Conservation (phyloP, 179 eudicot species). For the Carnegiea gigantea region DNA sequence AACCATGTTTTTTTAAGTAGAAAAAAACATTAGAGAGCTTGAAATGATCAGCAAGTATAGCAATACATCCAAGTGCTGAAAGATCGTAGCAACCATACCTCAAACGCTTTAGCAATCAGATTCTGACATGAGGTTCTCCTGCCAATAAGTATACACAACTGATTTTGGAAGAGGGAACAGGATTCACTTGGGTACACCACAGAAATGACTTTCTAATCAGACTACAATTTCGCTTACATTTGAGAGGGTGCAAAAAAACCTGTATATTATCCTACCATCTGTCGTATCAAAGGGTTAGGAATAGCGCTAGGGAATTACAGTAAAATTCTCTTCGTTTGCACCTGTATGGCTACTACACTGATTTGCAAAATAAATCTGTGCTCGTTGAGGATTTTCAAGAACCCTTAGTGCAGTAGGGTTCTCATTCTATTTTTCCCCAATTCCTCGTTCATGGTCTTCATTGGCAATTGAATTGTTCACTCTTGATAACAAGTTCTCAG, state of each 20-base stretch:
- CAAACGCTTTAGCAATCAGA: no score
- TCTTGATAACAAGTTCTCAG: constrained; percentile 66
- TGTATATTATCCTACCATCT: neutral
- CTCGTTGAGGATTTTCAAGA: neutral
- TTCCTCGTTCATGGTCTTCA: constrained; percentile 27
- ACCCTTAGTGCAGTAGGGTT: neutral
- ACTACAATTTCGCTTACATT: neutral
- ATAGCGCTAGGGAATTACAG: neutral
- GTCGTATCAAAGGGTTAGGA: neutral
- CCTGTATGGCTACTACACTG: neutral
- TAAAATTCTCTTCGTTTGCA: neutral
- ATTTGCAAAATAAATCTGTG: neutral
- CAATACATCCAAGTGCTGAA: no score
- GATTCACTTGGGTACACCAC: neutral
- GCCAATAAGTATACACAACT: no score
- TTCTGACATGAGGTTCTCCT: no score
- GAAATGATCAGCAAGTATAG: no score
- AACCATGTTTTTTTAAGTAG: no score
- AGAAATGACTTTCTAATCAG: neutral
- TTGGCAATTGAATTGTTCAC: constrained; percentile 53
- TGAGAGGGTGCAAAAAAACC: neutral
- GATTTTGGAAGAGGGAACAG: neutral
- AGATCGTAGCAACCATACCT: no score
- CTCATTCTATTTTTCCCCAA: neutral
- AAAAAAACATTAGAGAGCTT: no score